A percentile compares a stretch with the other conserved stretches of the same genome.
Evolutionary conservation across 179 eudicot species (phyloP).

Genomic region (Monotropa hypopitys): DNA sequence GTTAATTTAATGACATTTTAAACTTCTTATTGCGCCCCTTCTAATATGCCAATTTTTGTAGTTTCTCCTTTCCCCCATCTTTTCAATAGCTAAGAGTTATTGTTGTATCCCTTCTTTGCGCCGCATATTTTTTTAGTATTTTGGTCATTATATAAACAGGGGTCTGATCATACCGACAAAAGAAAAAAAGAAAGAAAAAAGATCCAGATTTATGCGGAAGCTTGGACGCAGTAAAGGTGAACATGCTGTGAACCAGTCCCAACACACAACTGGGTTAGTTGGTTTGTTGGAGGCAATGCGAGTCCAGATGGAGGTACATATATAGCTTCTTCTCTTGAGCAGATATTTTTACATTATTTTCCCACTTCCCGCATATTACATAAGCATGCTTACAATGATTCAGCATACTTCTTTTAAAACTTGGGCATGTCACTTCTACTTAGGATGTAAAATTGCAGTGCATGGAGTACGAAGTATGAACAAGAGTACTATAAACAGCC

Average conservation of each 20-base stretch:
- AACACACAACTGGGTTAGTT: constrained; percentile 61
- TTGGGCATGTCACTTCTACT: neutral
- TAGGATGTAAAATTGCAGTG: neutral
- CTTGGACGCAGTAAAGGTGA: constrained; percentile 85
- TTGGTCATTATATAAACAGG: constrained; percentile 24
- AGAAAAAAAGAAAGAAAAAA: constrained; percentile 92
- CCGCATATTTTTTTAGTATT: neutral
- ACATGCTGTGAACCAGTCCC: constrained; percentile 40
- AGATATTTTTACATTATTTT: neutral
- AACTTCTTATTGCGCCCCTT: neutral
- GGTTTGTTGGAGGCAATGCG: constrained; percentile 92
- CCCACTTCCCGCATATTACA: neutral
- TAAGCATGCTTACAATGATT: neutral
- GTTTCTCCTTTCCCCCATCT: neutral
- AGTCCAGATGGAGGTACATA: constrained; percentile 87
- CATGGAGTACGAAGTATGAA: constrained; percentile 1
- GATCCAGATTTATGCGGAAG: constrained; percentile 72
- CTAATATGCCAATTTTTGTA: neutral
- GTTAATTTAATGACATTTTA: constrained; percentile 1
- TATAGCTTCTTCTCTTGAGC: constrained; percentile 6
- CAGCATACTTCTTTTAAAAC: neutral
- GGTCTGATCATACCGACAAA: constrained; percentile 89
- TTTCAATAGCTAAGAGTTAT: neutral
- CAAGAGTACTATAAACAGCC: neutral
- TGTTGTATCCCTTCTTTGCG: neutral